Percentiles rank a stretch among this genome's conserved stretches.
These are phyloP conservation scores for Neurospora pannonica DNA, from an alignment of 495 filamentous ascomycete species.

Conservation along the genomic window DNA sequence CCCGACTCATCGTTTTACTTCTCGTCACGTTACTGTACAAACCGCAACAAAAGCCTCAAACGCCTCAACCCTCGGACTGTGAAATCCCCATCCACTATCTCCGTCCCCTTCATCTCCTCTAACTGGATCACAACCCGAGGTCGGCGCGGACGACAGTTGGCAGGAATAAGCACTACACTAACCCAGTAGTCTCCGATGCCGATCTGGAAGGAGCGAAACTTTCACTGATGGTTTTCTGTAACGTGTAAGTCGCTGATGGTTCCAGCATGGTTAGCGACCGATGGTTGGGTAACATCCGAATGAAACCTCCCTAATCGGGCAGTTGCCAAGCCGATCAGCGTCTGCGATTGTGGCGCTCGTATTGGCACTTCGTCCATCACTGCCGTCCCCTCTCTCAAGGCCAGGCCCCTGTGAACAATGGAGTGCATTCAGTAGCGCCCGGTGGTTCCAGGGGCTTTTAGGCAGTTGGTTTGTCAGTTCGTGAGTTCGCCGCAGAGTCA, in stretches of 20 bases:
- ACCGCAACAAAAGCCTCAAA: background rate
- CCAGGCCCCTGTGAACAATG: background rate
- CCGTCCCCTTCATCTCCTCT: background rate
- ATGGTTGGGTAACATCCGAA: background rate
- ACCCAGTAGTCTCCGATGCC: background rate
- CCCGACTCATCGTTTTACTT: background rate
- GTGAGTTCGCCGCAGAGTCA: background rate
- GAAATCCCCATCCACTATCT: background rate
- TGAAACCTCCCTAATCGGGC: constrained; percentile 20
- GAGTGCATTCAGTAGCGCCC: background rate
- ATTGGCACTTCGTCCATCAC: background rate
- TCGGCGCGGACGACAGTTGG: background rate
- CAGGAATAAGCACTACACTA: background rate
- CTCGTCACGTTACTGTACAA: background rate
- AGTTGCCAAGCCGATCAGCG: constrained; percentile 9
- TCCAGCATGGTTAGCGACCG: background rate
- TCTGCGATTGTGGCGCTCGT: background rate
- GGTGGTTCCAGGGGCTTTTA: background rate
- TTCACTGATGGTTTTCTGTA: background rate
- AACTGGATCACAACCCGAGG: background rate
- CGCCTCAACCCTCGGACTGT: background rate
- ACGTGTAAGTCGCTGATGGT: background rate
- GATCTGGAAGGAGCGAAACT: background rate
- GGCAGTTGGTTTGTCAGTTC: background rate
- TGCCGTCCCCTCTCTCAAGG: background rate